Conservation (phyloP, 768 basidiomycete species). For the Amanita polypyramis region DNA sequence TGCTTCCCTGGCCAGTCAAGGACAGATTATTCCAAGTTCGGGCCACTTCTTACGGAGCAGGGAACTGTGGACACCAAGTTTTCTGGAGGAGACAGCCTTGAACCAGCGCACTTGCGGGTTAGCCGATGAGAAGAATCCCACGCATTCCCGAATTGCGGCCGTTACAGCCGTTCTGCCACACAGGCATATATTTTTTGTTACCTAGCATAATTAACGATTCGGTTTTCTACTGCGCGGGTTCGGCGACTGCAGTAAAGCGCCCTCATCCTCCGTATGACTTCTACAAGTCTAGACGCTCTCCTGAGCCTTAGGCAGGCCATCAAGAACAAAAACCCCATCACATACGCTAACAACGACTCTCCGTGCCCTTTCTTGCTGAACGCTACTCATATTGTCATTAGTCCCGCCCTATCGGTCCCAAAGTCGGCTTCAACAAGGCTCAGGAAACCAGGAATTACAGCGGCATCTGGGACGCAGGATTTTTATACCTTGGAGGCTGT, state of each 20-base stretch:
- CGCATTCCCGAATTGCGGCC: constrained; percentile 80
- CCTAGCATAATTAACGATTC: too few species aligned
- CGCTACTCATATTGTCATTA: constrained; percentile 61
- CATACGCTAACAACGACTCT: constrained; percentile 32
- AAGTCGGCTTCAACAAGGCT: constrained; percentile 76
- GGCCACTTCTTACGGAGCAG: constrained; percentile 52
- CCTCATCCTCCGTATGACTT: constrained; percentile 16
- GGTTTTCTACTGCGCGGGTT: not conserved
- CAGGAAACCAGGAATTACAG: constrained; percentile 45
- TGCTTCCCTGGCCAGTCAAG: constrained; percentile 85
- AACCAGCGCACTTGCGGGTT: constrained; percentile 75
- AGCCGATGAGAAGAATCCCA: constrained; percentile 52
- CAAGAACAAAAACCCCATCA: constrained; percentile 38
- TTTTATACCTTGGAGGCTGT: constrained; percentile 77
- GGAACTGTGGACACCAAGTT: constrained; percentile 78
- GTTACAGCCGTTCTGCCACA: constrained; percentile 71
- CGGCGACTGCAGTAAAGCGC: not conserved
- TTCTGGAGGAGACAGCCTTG: constrained; percentile 92
- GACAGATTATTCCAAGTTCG: constrained; percentile 74
- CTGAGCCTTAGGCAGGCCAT: constrained; percentile 54
- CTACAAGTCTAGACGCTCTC: constrained; percentile 34
- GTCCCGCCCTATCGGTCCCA: constrained; percentile 40
- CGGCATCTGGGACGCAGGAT: constrained; percentile 37
- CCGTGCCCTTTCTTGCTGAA: constrained; percentile 36
- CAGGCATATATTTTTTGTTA: constrained; percentile 12